Conservation (phyloP, 2,329 filamentous ascomycete genomes). For the Colletotrichum sp. region DNA sequence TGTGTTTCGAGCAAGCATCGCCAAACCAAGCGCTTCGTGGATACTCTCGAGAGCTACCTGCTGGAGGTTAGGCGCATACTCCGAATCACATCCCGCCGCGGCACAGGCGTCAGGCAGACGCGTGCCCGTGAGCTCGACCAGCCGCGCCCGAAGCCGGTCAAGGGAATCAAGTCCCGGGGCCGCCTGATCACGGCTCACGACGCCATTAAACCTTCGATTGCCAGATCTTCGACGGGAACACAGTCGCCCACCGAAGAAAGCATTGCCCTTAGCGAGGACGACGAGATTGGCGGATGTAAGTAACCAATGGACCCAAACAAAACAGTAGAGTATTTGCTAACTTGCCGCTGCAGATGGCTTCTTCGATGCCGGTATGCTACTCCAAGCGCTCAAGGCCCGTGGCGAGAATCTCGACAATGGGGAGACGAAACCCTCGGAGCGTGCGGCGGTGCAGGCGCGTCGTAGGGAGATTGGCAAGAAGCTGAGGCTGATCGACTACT, state of each 20-base stretch:
- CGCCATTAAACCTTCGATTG: conserved; percentile 38
- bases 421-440: conserved; percentile 61
- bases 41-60: conserved; percentile 88
- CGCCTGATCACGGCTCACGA: conserved; percentile 70
- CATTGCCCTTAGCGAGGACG: conserved; percentile 77
- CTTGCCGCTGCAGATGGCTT: conserved; percentile 76
- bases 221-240: conserved; percentile 50
- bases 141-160: conserved; percentile 37
- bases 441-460: conserved; percentile 61
- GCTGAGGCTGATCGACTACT: conserved; percentile 73
- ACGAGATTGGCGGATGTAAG: conserved; percentile 93
- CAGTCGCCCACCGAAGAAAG: conserved; percentile 73
- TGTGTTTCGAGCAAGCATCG: conserved; percentile 93
- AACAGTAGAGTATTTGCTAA: conserved; percentile 30
- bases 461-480: conserved; percentile 78
- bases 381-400: conserved; percentile 82
- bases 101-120: conserved; percentile 44
- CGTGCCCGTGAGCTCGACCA: conserved; percentile 60
- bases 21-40: conserved; percentile 89
- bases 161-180: conserved; percentile 73
- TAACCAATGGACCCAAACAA: conserved; percentile 27
- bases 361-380: conserved; percentile 94
- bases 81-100: conserved; percentile 63
- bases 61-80: conserved; percentile 88
- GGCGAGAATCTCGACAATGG: conserved; percentile 56